Evolutionary conservation across 2,329 filamentous ascomycete species (phyloP).

Genomic region (Fusarium protoensiforme): DNA sequence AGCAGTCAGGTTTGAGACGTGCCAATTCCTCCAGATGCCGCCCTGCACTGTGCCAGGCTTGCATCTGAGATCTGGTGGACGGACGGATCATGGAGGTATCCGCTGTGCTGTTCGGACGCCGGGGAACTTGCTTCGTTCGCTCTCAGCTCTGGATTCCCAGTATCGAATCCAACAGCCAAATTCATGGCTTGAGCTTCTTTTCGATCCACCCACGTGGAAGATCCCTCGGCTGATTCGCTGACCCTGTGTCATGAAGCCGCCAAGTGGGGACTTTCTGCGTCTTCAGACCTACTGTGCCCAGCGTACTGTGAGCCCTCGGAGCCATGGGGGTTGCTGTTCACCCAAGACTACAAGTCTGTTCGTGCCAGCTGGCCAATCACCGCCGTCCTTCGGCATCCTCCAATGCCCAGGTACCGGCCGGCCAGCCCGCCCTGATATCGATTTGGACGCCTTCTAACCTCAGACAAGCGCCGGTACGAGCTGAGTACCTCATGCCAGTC

Average conservation of each 20-base stretch:
- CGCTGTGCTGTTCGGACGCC: conserved; percentile 12
- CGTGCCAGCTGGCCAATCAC: conserved; percentile 27
- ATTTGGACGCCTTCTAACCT: conserved; percentile 19
- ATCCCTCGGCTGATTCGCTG: conserved; percentile 33
- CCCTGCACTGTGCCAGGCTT: conserved; percentile 18
- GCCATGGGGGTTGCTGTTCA: conserved; percentile 16
- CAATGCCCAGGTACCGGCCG: conserved; percentile 31
- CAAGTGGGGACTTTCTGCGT: conserved; percentile 6
- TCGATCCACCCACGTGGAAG: conserved; percentile 38
- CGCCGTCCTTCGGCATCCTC: conserved; percentile 17
- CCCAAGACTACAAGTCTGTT: conserved; percentile 19
- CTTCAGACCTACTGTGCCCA: conserved; percentile 21
- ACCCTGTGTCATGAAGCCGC: conserved; percentile 24
- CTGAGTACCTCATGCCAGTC: conserved; percentile 2
- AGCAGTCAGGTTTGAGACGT: conserved; percentile 2
- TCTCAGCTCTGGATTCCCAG: conserved; percentile 3
- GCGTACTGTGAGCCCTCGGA: conserved; percentile 24
- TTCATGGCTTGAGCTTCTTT: conserved; percentile 12
- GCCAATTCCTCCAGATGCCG: conserved; percentile 7
- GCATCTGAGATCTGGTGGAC: conserved; percentile 28
- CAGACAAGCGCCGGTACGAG: conserved; percentile 15
- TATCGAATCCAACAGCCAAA: conserved; percentile 14
- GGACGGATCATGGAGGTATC: conserved; percentile 19
- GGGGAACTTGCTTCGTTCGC: conserved; percentile 16
- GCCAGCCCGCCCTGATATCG: conserved; percentile 31